Evolutionary conservation across 345 rosid genomes (phyloP).

Genomic region (Pelargonium nanum): DNA sequence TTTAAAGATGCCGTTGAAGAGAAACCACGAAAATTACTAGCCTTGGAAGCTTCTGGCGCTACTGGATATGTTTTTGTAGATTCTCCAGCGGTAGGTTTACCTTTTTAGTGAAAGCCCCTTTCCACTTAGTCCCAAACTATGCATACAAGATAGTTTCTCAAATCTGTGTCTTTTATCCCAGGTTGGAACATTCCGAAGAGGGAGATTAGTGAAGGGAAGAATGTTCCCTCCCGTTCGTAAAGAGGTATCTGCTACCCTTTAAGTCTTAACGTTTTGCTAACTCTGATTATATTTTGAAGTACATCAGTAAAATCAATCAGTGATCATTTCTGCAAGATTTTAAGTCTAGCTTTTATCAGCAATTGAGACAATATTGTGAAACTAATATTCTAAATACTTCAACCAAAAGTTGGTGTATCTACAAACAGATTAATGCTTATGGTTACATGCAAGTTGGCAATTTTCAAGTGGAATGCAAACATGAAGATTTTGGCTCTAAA

Average conservation of each 20-base stretch:
- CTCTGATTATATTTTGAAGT: not conserved
- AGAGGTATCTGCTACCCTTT: constrained; percentile 39
- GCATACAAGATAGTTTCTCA: too few species aligned
- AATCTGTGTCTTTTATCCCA: constrained; percentile 4
- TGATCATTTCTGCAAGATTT: not conserved
- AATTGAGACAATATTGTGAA: not conserved
- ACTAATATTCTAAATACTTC: not conserved
- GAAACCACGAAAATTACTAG: constrained; percentile 61
- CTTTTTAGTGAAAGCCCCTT: constrained; percentile 2
- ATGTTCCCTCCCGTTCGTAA: constrained; percentile 57
- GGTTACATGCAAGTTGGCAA: too few species aligned
- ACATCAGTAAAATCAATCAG: not conserved
- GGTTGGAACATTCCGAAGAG: constrained; percentile 80
- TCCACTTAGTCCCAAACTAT: not conserved
- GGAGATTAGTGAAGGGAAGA: constrained; percentile 68
- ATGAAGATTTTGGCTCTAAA: too few species aligned
- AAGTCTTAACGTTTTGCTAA: not conserved
- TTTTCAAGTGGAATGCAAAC: too few species aligned
- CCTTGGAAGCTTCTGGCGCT: constrained; percentile 76
- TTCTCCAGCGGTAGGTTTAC: constrained; percentile 49
- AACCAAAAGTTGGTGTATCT: too few species aligned
- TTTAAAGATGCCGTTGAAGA: constrained; percentile 48
- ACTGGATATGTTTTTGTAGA: constrained; percentile 55
- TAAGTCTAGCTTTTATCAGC: not conserved
- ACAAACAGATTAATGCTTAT: too few species aligned